phyloP scores from a whole-genome alignment of 2,329 filamentous ascomycete genomes.

The Botrytis squamosa region DNA sequence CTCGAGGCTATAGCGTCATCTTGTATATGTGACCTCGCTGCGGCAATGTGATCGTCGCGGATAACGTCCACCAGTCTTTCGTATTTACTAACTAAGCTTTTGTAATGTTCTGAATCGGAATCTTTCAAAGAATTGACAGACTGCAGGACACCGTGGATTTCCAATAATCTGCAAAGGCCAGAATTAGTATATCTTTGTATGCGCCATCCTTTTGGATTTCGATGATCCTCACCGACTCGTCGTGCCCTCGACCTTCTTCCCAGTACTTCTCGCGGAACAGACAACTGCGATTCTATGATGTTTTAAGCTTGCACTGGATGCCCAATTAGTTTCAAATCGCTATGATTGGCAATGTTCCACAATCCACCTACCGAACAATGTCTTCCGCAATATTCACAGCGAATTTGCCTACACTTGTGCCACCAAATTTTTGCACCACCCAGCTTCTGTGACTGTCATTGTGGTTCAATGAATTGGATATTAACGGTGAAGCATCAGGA shows the following conservation, averaged over 20 bases:
- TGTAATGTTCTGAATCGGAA: constrained; percentile 52
- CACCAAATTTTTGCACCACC: constrained; percentile 94
- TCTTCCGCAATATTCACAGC: constrained; percentile 71
- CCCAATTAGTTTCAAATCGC: constrained; percentile 19
- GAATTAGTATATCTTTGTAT: not conserved
- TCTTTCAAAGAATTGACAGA: constrained; percentile 53
- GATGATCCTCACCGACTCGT: constrained; percentile 75
- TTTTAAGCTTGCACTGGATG: constrained; percentile 55
- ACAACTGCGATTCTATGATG: constrained; percentile 83
- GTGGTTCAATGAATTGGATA: constrained; percentile 25
- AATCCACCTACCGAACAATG: constrained; percentile 58
- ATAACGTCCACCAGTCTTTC: constrained; percentile 77
- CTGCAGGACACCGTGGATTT: constrained; percentile 58
- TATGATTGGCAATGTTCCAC: constrained; percentile 13
- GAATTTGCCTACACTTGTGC: constrained; percentile 94
- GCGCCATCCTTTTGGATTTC: not conserved
- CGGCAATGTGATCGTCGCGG: constrained; percentile 74
- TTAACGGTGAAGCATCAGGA: constrained; percentile 24
- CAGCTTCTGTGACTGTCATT: constrained; percentile 51
- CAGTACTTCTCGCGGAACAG: constrained; percentile 91
- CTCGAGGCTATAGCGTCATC: constrained; percentile 55
- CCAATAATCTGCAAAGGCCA: constrained; percentile 45
- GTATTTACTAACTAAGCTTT: constrained; percentile 60
- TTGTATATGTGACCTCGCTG: constrained; percentile 62
- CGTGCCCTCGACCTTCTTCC: constrained; percentile 91